Conservation (phyloP, 2,329 filamentous ascomycete genomes). For the Fusarium tanahbumbuense region DNA sequence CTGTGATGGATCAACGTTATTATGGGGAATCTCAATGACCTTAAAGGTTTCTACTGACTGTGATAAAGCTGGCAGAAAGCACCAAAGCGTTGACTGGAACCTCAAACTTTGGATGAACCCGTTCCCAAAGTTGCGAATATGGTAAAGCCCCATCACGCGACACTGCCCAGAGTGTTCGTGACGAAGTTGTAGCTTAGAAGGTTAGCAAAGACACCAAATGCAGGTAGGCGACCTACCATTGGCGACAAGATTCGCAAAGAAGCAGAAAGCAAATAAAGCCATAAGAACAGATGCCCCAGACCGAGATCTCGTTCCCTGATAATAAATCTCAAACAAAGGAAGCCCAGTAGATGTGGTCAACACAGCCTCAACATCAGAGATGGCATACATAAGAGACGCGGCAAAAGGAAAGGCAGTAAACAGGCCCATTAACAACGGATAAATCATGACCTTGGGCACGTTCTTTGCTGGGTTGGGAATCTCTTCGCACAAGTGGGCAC, state of each 20-base stretch:
- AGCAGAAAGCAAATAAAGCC: constrained; percentile 38
- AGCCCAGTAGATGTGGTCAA: constrained; percentile 28
- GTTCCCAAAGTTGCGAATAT: constrained; percentile 42
- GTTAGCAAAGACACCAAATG: accelerated
- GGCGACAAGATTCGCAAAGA: constrained; percentile 36
- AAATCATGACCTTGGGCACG: constrained; percentile 40
- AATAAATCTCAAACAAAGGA: constrained; percentile 40
- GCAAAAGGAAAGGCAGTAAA: constrained; percentile 40
- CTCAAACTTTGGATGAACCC: constrained; percentile 34
- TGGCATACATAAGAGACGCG: constrained; percentile 28
- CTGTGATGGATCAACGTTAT: background rate
- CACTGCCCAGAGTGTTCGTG: constrained; percentile 39
- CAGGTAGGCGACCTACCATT: background rate
- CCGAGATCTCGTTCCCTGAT: constrained; percentile 31
- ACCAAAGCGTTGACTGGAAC: constrained; percentile 45
- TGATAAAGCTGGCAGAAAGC: constrained; percentile 30
- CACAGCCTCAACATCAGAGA: constrained; percentile 27
- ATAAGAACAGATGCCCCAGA: constrained; percentile 31
- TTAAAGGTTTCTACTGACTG: background rate
- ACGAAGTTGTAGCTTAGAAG: constrained; percentile 25
- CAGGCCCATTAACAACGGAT: constrained; percentile 36
- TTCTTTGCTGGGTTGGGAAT: constrained; percentile 42
- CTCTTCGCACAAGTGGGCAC: constrained; percentile 42
- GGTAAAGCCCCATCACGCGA: constrained; percentile 45
- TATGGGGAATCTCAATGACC: accelerated